Evolutionary conservation across 352 stramenopile genomes (phyloP).

Genomic region (Albugo candida): DNA sequence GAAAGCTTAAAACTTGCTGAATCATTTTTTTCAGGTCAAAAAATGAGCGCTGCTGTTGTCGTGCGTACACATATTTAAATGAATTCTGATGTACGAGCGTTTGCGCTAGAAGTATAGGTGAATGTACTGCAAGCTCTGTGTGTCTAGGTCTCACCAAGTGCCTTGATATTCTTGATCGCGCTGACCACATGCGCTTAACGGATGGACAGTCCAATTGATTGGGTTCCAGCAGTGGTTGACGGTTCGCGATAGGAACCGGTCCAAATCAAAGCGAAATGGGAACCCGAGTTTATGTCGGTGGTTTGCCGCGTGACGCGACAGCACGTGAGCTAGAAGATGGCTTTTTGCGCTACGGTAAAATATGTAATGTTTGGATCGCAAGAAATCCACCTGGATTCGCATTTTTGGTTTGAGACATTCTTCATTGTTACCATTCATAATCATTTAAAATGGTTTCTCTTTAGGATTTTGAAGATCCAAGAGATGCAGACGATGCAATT

Average conservation of each 20-base stretch:
- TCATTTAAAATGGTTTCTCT: background rate
- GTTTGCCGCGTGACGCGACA: constrained; percentile 57
- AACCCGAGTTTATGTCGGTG: constrained; percentile 68
- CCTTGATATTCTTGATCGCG: too few relatives aligned
- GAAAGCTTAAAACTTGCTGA: too few relatives aligned
- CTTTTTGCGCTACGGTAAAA: constrained; percentile 68
- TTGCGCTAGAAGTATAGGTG: too few relatives aligned
- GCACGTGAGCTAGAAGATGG: constrained; percentile 65
- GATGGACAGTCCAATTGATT: too few relatives aligned
- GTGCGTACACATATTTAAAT: too few relatives aligned
- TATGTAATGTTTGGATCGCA: constrained; percentile 76
- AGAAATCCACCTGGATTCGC: constrained; percentile 74
- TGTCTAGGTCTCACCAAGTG: too few relatives aligned
- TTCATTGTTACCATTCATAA: background rate
- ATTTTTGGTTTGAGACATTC: constrained; percentile 65
- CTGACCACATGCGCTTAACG: too few relatives aligned
- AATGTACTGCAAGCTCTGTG: too few relatives aligned
- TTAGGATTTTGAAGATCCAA: constrained; percentile 80
- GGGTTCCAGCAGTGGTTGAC: too few relatives aligned
- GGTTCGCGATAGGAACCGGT: background rate
- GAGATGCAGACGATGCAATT: constrained; percentile 73
- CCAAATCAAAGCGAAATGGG: constrained; percentile 25
- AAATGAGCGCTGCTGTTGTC: too few relatives aligned
- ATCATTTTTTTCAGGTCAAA: too few relatives aligned
- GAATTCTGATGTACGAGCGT: too few relatives aligned